A percentile compares a stretch with the other conserved stretches of the same genome.
Conservation (phyloP, 768 basidiomycete species). For the Mycena metata region DNA sequence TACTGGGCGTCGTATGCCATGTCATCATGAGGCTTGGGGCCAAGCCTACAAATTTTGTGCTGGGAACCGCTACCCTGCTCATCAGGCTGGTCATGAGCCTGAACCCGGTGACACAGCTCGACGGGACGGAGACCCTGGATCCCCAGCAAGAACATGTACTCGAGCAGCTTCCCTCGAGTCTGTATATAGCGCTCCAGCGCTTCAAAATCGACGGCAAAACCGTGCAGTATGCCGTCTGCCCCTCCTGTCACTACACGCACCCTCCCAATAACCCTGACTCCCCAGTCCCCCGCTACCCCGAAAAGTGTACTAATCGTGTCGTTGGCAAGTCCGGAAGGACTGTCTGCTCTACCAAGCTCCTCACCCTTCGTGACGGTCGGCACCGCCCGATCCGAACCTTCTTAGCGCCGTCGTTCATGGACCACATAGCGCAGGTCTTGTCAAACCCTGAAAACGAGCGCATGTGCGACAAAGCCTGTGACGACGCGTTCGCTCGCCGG, state of each 20-base stretch:
- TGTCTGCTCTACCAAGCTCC: neutral
- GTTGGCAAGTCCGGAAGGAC: neutral
- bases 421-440: conserved; percentile 36
- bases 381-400: conserved; percentile 33
- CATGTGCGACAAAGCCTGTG: conserved; percentile 33
- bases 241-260: conserved; percentile 23
- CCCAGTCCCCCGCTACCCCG: conserved; percentile 1
- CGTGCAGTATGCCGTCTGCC: conserved; percentile 10
- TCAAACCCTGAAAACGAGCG: conserved; percentile 29
- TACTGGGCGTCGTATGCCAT: conserved; percentile 13
- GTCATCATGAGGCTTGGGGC: conserved; percentile 14
- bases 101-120: neutral
- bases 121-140: neutral
- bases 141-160: conserved; percentile 15
- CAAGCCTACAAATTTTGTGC: conserved; percentile 11
- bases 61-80: conserved; percentile 6
- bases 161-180: conserved; percentile 13
- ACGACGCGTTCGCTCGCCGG: conserved; percentile 27
- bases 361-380: conserved; percentile 9
- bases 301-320: neutral
- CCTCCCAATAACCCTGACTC: conserved; percentile 2
- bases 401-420: conserved; percentile 33
- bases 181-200: conserved; percentile 12
- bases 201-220: conserved; percentile 26
- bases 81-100: conserved; percentile 15